Evolutionary conservation across 1,284 basidiomycete genomes (phyloP).

Genomic region (Ceratobasidium sp.): DNA sequence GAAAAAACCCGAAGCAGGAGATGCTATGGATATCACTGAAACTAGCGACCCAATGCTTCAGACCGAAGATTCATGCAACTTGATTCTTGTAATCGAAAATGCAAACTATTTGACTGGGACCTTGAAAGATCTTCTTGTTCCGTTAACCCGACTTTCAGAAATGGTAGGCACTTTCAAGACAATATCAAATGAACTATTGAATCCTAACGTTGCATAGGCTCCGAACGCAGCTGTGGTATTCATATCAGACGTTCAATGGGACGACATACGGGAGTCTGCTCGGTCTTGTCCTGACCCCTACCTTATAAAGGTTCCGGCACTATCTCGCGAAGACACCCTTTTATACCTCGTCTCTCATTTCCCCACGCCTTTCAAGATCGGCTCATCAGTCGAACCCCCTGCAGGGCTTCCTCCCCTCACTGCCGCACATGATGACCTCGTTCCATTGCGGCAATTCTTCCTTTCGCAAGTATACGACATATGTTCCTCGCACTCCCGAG

Average conservation of each 20-base stretch:
- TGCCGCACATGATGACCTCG: constrained; percentile 31
- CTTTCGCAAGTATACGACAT: constrained; percentile 72
- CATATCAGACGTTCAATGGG: constrained; percentile 78
- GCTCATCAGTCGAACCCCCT: constrained; percentile 54
- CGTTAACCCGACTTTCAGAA: constrained; percentile 79
- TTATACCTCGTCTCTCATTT: constrained; percentile 61
- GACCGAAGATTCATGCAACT: constrained; percentile 50
- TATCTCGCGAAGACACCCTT: constrained; percentile 66
- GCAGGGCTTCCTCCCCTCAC: constrained; percentile 67
- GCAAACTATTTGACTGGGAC: constrained; percentile 76
- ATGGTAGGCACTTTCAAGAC: constrained; percentile 67
- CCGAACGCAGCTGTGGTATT: constrained; percentile 70
- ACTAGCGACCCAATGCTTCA: constrained; percentile 17
- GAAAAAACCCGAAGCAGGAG: constrained; percentile 60
- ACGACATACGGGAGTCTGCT: constrained; percentile 75
- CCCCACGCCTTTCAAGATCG: constrained; percentile 53
- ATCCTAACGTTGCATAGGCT: constrained; percentile 55
- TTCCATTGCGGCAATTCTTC: constrained; percentile 76
- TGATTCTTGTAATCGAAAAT: constrained; percentile 73
- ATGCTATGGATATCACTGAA: constrained; percentile 49
- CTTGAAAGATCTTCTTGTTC: constrained; percentile 75
- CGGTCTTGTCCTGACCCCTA: constrained; percentile 83
- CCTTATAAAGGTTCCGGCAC: constrained; percentile 72
- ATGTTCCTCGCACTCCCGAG: constrained; percentile 74
- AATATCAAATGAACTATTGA: constrained; percentile 32